Evolutionary conservation across 2,329 filamentous ascomycete genomes (phyloP), one percentile per base, ranked within the genome.

Genomic region (Colletotrichum godetiae): DNA sequence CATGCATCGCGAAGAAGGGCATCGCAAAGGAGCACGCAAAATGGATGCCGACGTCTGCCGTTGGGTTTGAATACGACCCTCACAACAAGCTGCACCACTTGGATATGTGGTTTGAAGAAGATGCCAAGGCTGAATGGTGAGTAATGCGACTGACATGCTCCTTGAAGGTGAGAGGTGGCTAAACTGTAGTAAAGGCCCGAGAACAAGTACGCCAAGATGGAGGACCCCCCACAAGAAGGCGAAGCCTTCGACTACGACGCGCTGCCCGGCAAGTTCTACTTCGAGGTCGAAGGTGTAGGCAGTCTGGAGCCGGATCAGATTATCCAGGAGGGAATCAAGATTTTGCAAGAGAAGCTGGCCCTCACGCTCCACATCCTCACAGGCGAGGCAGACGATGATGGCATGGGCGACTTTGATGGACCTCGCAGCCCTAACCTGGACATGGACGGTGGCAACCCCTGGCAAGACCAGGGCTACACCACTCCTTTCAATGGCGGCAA

Each of bases 1-100:
- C 91, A 74, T 98, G 96, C 81, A 93, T 98, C 76, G 97, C 96
- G 63, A 98, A 98, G 88, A 98, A 98, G 88, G 97, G 97, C 1
- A 98, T 98, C 76, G 95, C 96, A 49, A 99, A 99, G 87, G 97
- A 99, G 83, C 97, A 99, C 84, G 94, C 97, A 11, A 99, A 99
- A 84, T 99, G 97, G 97, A 94, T 95, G 79, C 95, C 97, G 2
- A 96, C 94, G 46, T 90, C 95, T 53, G 97, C 97, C 4, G 92
- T 99, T 53, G 95, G 95, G 29, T 99, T 99, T 81, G 97, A 99
- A 84, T 99, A 99, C 83, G 97, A 99, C 82, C 97, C 97, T 74
- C 94, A 97, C 83, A 99, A 99, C 86, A 98, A 97, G 85, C 87
- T 99, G 76, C 91, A 92, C 76, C 97, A 99, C 84, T 88, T 97